These are phyloP conservation scores for Alternaria gaisen DNA, from an alignment of 2,329 filamentous ascomycete genomes.

Conservation along the genomic window DNA sequence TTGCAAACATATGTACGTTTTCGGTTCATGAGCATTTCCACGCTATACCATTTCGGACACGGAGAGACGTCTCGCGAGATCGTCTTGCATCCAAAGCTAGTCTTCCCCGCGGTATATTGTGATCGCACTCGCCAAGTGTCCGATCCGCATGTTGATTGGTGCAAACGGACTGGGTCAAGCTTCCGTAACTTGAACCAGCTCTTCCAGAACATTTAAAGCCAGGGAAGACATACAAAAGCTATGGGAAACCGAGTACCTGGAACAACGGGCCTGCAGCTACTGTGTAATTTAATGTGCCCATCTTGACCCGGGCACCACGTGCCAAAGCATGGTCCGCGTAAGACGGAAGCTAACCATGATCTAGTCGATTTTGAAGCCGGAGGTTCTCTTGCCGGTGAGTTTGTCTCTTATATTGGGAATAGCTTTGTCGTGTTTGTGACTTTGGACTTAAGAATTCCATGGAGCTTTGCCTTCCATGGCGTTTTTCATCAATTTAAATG, in stretches of 20 bases:
- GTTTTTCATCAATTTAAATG: not conserved
- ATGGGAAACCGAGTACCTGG: slow-evolving; percentile 11
- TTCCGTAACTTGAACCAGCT: slow-evolving; percentile 10
- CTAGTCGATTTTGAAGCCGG: not conserved
- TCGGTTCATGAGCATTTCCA: not conserved
- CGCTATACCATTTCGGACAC: slow-evolving; percentile 15
- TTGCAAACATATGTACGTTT: slow-evolving; percentile 1
- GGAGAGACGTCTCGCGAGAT: slow-evolving; percentile 9
- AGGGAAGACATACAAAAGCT: not conserved
- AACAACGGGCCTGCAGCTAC: slow-evolving; percentile 13
- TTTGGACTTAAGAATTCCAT: not conserved
- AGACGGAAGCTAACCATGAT: not conserved
- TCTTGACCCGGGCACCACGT: not conserved
- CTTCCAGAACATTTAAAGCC: slow-evolving; percentile 15
- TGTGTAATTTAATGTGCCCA: not conserved
- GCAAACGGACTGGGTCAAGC: slow-evolving; percentile 8
- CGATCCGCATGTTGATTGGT: slow-evolving; percentile 13
- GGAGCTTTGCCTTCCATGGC: not conserved
- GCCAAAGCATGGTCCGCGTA: not conserved
- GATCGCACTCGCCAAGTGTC: slow-evolving; percentile 8
- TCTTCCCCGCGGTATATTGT: slow-evolving; percentile 18
- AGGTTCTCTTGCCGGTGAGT: not conserved
- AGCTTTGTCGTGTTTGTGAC: not conserved
- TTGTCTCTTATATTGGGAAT: not conserved
- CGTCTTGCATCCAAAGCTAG: not conserved